A percentile compares a stretch with the other conserved stretches of the same genome.
These are phyloP conservation scores for Candida sp. DNA, from an alignment of 1,139 yeast genomes.

Conservation along the genomic window DNA sequence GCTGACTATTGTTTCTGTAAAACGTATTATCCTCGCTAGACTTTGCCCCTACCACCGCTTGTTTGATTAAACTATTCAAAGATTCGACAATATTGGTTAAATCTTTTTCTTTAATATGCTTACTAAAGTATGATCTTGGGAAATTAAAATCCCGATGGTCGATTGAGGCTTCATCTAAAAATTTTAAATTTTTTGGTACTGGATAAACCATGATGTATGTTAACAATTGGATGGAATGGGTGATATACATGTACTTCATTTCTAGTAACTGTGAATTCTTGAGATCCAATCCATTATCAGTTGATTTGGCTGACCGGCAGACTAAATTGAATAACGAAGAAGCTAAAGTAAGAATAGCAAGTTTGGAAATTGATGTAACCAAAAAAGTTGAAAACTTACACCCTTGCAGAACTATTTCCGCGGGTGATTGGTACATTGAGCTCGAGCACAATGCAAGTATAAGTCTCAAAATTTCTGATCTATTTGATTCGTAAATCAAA, in stretches of 20 bases:
- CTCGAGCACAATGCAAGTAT: constrained; percentile 61
- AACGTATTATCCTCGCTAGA: constrained; percentile 15
- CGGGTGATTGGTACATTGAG: constrained; percentile 51
- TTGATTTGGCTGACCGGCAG: constrained; percentile 33
- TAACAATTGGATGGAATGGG: constrained; percentile 60
- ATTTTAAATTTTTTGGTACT: constrained; percentile 45
- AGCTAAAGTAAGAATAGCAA: constrained; percentile 49
- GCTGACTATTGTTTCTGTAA: constrained; percentile 17
- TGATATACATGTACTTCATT: constrained; percentile 50
- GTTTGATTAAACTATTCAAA: constrained; percentile 38
- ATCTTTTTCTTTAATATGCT: constrained; percentile 53
- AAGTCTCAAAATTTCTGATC: constrained; percentile 65
- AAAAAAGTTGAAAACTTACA: constrained; percentile 57
- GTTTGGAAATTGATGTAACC: constrained; percentile 50
- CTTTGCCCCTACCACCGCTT: constrained; percentile 3
- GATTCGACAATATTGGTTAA: constrained; percentile 44
- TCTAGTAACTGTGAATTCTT: constrained; percentile 32
- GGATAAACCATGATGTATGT: constrained; percentile 64
- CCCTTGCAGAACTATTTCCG: constrained; percentile 47
- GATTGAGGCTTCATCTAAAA: constrained; percentile 33
- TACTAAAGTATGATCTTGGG: constrained; percentile 50
- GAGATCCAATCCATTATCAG: constrained; percentile 26
- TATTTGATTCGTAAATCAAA: constrained; percentile 56
- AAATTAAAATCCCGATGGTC: constrained; percentile 37
- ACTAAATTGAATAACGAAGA: constrained; percentile 70